A percentile compares a stretch with the other conserved stretches of the same genome.
phyloP scores from a whole-genome alignment of 2,329 filamentous ascomycete species.

The Pyrenochaeta sp. region DNA sequence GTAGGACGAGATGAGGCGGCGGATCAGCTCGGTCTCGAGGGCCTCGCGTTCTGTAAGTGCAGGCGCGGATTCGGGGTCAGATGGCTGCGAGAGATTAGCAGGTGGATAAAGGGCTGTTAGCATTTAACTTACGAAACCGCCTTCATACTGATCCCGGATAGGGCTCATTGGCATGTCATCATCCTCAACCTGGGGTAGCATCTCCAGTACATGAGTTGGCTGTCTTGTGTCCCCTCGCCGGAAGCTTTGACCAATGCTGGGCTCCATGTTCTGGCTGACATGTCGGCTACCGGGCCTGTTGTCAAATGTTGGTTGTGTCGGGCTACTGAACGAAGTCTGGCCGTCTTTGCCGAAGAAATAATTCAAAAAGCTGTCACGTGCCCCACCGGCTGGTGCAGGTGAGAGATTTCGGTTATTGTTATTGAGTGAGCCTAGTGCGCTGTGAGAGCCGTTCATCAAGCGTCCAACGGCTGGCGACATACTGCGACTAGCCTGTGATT shows the following conservation, averaged over 20 bases:
- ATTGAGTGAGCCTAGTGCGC: constrained; percentile 71
- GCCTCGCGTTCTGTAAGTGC: constrained; percentile 94
- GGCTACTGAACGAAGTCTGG: constrained; percentile 52
- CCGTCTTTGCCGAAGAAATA: constrained; percentile 99
- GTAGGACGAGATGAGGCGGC: constrained; percentile 94
- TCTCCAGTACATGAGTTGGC: constrained; percentile 51
- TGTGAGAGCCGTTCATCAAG: constrained; percentile 65
- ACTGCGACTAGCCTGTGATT: constrained; percentile 71
- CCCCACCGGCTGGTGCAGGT: constrained; percentile 66
- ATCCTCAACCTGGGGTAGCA: constrained; percentile 54
- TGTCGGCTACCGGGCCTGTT: constrained; percentile 65
- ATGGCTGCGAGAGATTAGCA: constrained; percentile 42
- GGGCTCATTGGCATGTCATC: constrained; percentile 47
- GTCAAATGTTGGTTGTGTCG: constrained; percentile 48
- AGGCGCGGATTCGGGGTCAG: constrained; percentile 69
- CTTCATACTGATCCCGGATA: constrained; percentile 53
- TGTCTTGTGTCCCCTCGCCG: constrained; percentile 70
- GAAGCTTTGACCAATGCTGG: constrained; percentile 83
- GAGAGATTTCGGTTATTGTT: constrained; percentile 66
- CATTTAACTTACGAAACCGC: constrained; percentile 69
- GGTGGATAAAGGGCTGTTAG: no score
- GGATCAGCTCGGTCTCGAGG: constrained; percentile 96
- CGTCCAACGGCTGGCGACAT: constrained; percentile 79
- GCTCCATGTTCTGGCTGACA: constrained; percentile 79
- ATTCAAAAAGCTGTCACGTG: constrained; percentile 91